Percentiles rank a stretch among this genome's conserved stretches.
Conservation (phyloP, 768 basidiomycete species). For the Boletus tomentosulus region DNA sequence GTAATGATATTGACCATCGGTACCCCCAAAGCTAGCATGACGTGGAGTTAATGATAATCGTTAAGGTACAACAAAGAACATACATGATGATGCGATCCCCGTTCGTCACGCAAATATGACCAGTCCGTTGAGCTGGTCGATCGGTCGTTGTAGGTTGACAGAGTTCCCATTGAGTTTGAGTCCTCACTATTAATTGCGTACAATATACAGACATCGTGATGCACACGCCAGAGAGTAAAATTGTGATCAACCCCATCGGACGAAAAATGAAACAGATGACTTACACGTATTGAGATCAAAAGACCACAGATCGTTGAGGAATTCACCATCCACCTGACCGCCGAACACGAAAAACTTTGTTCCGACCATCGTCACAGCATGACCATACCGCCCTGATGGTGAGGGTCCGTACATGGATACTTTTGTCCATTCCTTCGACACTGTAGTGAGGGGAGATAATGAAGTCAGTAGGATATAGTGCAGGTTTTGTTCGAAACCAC, state of each 20-base stretch:
- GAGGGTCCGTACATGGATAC: slow-evolving; percentile 72
- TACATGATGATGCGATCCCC: slow-evolving; percentile 84
- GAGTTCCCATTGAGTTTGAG: slow-evolving; percentile 80
- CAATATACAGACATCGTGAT: not conserved
- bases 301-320: slow-evolving; percentile 92
- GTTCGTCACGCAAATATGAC: slow-evolving; percentile 82
- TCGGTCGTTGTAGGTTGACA: slow-evolving; percentile 59
- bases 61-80: slow-evolving; percentile 30
- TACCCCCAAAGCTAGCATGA: slow-evolving; percentile 81
- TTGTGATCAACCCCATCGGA: not conserved
- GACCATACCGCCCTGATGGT: slow-evolving; percentile 91
- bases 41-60: slow-evolving; percentile 12
- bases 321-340: slow-evolving; percentile 92
- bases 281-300: slow-evolving; percentile 93
- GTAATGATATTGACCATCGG: slow-evolving; percentile 98
- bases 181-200: slow-evolving; percentile 54
- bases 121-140: slow-evolving; percentile 79
- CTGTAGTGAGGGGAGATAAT: slow-evolving; percentile 36
- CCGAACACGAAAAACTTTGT: slow-evolving; percentile 94
- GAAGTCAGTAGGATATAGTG: slow-evolving; percentile 3
- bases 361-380: slow-evolving; percentile 89
- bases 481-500: slow-evolving; percentile 27
- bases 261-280: slow-evolving; percentile 25
- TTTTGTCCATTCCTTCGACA: slow-evolving; percentile 92
- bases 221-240: not conserved